Evolutionary conservation across 2,329 filamentous ascomycete species (phyloP).

Genomic region (Hypoxylon rubiginosum): DNA sequence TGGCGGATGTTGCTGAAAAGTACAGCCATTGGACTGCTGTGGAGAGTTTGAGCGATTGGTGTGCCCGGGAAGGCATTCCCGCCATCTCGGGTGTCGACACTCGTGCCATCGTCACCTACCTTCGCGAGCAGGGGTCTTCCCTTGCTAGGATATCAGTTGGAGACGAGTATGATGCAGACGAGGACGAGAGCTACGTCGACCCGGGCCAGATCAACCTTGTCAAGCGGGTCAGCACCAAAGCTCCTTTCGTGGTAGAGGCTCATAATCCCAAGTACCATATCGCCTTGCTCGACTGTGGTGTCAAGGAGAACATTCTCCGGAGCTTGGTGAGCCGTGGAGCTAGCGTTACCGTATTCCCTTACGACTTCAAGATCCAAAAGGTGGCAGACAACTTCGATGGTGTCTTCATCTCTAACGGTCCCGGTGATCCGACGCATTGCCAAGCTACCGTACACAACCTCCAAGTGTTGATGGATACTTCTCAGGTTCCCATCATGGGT

Average conservation of each 20-base stretch:
- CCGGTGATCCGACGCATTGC: constrained; percentile 97
- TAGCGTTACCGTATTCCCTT: constrained; percentile 94
- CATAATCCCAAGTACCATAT: constrained; percentile 88
- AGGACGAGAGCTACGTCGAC: constrained; percentile 96
- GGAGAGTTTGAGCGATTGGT: constrained; percentile 93
- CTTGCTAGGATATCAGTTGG: constrained; percentile 94
- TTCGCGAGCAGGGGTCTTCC: constrained; percentile 96
- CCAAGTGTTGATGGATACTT: constrained; percentile 88
- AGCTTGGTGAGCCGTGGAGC: constrained; percentile 92
- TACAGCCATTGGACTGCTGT: constrained; percentile 99
- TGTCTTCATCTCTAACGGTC: constrained; percentile 98
- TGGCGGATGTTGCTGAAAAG: constrained; percentile 91
- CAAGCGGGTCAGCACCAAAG: constrained; percentile 96
- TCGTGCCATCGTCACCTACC: constrained; percentile 92
- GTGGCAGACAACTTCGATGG: constrained; percentile 97
- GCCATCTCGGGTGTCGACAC: constrained; percentile 98
- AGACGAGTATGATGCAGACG: constrained; percentile 97
- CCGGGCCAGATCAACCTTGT: constrained; percentile 97
- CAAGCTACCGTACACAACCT: constrained; percentile 95
- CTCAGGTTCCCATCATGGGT: constrained; percentile 93
- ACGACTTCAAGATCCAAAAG: constrained; percentile 98
- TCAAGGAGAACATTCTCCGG: constrained; percentile 99
- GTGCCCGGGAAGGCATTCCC: constrained; percentile 93
- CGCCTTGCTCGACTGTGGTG: constrained; percentile 96
- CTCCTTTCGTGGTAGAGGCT: constrained; percentile 94